phyloP scores from a whole-genome alignment of 805 yeast genomes.

The Candida caryicola region DNA sequence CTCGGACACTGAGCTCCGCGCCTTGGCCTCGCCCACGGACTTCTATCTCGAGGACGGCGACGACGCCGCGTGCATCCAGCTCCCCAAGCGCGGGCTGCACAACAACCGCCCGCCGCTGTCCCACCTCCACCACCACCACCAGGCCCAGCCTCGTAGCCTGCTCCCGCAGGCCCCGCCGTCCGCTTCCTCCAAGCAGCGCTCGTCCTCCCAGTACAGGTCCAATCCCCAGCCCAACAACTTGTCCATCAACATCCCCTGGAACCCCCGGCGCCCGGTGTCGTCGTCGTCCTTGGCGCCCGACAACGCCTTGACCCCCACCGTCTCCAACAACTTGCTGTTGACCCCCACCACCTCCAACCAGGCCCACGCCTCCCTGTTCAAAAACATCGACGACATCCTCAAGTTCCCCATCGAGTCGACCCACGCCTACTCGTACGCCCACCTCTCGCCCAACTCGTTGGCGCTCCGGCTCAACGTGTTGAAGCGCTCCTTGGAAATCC shows the following conservation, averaged over 20 bases:
- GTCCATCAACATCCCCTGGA: conserved; percentile 1
- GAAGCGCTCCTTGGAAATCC: conserved; percentile 71
- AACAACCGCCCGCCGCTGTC: neutral
- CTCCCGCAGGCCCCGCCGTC: neutral
- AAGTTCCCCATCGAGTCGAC: conserved; percentile 76
- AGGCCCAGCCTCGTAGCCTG: no score
- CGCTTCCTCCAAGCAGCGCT: neutral
- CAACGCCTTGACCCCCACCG: conserved; percentile 2
- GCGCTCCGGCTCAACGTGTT: conserved; percentile 73
- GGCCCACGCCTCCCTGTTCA: conserved; percentile 7
- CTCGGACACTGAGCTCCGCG: neutral
- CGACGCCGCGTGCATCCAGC: conserved; percentile 3
- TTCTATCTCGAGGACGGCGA: conserved; percentile 8
- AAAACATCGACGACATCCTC: conserved; percentile 39
- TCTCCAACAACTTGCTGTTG: conserved; percentile 6
- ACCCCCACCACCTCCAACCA: conserved; percentile 5
- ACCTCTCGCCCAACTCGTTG: conserved; percentile 74
- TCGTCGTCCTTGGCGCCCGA: neutral
- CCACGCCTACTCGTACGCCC: conserved; percentile 82
- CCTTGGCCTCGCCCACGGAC: neutral
- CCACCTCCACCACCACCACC: neutral
- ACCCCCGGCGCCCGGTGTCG: conserved; percentile 3
- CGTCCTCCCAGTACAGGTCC: neutral
- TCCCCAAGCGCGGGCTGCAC: conserved; percentile 5
- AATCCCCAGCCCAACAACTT: neutral